Evolutionary conservation across 75 land plant genomes (phyloP).

Genomic region (Sequoia sempervirens): DNA sequence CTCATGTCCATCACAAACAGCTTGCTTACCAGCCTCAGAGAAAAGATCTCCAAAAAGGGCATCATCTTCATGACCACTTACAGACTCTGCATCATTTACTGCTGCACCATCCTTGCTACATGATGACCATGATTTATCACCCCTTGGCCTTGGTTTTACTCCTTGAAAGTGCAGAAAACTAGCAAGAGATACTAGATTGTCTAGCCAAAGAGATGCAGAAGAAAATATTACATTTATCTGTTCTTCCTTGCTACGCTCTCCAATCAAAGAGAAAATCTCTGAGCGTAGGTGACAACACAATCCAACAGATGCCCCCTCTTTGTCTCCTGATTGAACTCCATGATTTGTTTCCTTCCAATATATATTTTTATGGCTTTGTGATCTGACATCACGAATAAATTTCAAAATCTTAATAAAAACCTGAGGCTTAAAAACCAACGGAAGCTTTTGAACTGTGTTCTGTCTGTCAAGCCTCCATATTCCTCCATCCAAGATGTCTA

Average conservation of each 20-base stretch:
- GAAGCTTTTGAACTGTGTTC: conserved; percentile 28
- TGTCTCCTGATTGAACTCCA: background rate
- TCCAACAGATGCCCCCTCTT: conserved; percentile 10
- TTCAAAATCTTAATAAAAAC: conserved; percentile 51
- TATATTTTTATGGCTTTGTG: conserved; percentile 19
- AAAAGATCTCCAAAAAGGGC: conserved; percentile 96
- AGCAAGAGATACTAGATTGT: conserved; percentile 59
- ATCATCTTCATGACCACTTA: conserved; percentile 86
- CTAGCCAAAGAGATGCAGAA: conserved; percentile 65
- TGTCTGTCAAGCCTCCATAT: conserved; percentile 42
- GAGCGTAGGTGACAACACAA: conserved; percentile 35
- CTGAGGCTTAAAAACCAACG: conserved; percentile 64
- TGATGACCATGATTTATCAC: conserved; percentile 49
- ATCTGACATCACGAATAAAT: conserved; percentile 48
- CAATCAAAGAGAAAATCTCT: conserved; percentile 42
- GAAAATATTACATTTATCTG: conserved; percentile 60
- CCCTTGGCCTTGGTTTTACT: conserved; percentile 40
- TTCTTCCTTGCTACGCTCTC: conserved; percentile 46
- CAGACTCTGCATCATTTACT: conserved; percentile 39
- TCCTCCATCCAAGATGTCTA: conserved; percentile 43
- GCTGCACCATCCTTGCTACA: conserved; percentile 37
- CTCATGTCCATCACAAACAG: conserved; percentile 55
- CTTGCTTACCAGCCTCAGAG: conserved; percentile 78
- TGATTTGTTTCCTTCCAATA: conserved; percentile 21
- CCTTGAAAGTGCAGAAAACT: conserved; percentile 69